These are phyloP conservation scores for Colletotrichum shisoi DNA, from an alignment of 2,329 filamentous ascomycete genomes.

Conservation along the genomic window DNA sequence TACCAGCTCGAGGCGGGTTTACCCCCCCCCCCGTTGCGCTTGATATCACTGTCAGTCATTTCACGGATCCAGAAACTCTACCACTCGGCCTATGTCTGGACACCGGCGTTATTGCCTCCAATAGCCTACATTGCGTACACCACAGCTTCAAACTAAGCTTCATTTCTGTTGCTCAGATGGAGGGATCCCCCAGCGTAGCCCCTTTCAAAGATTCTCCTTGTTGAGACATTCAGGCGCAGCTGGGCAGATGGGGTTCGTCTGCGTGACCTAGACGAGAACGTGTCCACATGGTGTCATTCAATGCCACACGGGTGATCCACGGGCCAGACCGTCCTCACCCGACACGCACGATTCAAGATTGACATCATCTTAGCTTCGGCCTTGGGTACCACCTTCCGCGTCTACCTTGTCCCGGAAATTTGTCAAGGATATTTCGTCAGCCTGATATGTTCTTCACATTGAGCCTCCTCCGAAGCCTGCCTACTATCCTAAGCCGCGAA, in stretches of 20 bases:
- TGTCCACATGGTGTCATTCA: slow-evolving; percentile 25
- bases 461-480: slow-evolving; percentile 12
- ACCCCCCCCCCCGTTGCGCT: too few relatives aligned
- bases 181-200: neutral
- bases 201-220: slow-evolving; percentile 8
- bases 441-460: slow-evolving; percentile 16
- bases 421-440: slow-evolving; percentile 6
- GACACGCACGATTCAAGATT: slow-evolving; percentile 17
- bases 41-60: slow-evolving; percentile 21
- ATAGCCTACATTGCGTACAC: slow-evolving; percentile 9
- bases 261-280: slow-evolving; percentile 25
- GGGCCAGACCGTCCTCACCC: slow-evolving; percentile 32
- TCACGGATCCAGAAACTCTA: neutral
- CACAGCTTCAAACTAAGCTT: slow-evolving; percentile 17
- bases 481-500: neutral
- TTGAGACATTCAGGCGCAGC: slow-evolving; percentile 25
- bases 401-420: slow-evolving; percentile 9
- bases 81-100: slow-evolving; percentile 11
- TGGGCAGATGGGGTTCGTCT: slow-evolving; percentile 26
- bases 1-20: slow-evolving; percentile 1
- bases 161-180: slow-evolving; percentile 13
- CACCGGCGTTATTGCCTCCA: neutral
- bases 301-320: slow-evolving; percentile 29
- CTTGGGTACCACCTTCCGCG: neutral
- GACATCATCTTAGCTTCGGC: slow-evolving; percentile 30